phyloP scores from a whole-genome alignment of 2,329 filamentous ascomycete genomes.

The Westerdykella aurantiaca region DNA sequence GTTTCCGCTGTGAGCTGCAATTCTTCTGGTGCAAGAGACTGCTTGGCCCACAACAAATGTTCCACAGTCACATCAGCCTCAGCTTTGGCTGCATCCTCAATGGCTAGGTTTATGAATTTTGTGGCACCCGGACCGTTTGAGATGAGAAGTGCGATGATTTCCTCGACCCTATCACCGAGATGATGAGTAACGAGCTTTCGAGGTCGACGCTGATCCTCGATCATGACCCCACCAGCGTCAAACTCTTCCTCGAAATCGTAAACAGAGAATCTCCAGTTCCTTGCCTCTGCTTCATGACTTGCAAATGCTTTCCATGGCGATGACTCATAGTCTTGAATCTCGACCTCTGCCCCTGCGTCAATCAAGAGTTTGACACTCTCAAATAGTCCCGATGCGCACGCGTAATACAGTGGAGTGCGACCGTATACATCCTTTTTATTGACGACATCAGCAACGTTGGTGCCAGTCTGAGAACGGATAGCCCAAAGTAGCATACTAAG shows the following conservation, averaged over 20 bases:
- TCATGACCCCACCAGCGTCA: neutral
- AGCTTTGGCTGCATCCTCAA: no score
- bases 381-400: constrained; percentile 7
- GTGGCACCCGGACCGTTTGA: no score
- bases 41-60: no score
- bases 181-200: neutral
- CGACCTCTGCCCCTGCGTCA: constrained; percentile 8
- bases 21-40: no score
- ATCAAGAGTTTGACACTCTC: constrained; percentile 10
- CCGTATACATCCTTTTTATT: constrained; percentile 5
- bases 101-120: no score
- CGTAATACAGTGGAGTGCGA: constrained; percentile 11
- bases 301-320: neutral
- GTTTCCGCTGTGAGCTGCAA: no score
- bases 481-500: constrained; percentile 23
- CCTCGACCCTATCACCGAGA: constrained; percentile 5
- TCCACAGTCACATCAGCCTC: no score
- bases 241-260: no score
- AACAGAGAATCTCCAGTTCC: no score
- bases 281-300: neutral
- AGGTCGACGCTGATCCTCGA: neutral
- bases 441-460: neutral
- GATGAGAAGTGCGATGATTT: no score
- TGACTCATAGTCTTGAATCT: neutral
- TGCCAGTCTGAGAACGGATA: neutral